phyloP scores from a whole-genome alignment of 371 early-diverging fungal genomes.

The Rhizopus stolonifer region DNA sequence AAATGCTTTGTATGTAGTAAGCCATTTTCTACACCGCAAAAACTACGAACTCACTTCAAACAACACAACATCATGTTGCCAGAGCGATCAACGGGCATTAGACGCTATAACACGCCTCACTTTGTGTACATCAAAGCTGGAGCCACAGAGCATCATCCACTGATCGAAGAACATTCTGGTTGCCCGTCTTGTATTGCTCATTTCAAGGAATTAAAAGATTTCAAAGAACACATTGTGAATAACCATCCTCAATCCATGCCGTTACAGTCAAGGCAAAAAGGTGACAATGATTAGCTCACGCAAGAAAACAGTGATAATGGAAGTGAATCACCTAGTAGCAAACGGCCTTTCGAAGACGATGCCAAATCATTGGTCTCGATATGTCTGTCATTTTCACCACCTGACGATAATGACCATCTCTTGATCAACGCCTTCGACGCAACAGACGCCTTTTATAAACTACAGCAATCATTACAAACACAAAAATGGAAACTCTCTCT shows the following conservation, averaged over 20 bases:
- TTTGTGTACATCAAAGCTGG: too few relatives aligned
- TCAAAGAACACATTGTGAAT: constrained; percentile 10
- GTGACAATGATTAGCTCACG: constrained; percentile 7
- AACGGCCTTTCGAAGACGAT: constrained; percentile 11
- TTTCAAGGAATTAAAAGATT: too few relatives aligned
- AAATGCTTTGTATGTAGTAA: too few relatives aligned
- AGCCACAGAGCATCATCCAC: too few relatives aligned
- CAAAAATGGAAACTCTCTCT: too few relatives aligned
- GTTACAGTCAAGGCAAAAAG: constrained; percentile 7
- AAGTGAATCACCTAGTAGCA: constrained; percentile 10
- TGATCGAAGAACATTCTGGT: too few relatives aligned
- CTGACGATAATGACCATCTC: constrained; percentile 8
- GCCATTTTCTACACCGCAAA: too few relatives aligned
- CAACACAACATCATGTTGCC: too few relatives aligned
- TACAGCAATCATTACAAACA: constrained; percentile 3
- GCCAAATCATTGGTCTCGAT: constrained; percentile 5
- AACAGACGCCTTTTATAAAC: constrained; percentile 6
- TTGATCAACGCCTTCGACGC: constrained; percentile 3
- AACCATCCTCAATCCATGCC: constrained; percentile 11
- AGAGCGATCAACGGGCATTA: too few relatives aligned
- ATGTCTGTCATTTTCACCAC: constrained; percentile 7
- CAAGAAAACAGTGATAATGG: constrained; percentile 11
- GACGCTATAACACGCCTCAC: too few relatives aligned
- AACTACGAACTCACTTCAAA: too few relatives aligned
- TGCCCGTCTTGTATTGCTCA: too few relatives aligned